These are phyloP conservation scores for Madurella mycetomatis DNA, from an alignment of 2,329 filamentous ascomycete species.

Conservation along the genomic window DNA sequence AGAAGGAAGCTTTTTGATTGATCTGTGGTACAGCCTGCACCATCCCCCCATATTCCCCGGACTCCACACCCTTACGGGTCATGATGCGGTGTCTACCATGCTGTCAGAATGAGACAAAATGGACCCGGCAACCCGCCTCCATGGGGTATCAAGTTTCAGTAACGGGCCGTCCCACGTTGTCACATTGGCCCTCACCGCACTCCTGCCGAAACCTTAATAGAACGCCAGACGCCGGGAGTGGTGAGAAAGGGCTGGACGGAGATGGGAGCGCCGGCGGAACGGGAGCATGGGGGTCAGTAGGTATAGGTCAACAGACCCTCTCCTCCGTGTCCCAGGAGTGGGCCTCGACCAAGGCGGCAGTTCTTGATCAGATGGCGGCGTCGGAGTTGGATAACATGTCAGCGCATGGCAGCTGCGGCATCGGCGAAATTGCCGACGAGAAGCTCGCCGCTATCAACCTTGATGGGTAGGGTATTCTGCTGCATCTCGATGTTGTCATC, in stretches of 20 bases:
- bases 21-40: conserved; percentile 13
- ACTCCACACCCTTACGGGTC: conserved; percentile 14
- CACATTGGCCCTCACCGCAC: conserved; percentile 12
- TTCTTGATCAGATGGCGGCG: not conserved
- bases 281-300: conserved; percentile 7
- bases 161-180: conserved; percentile 14
- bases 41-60: conserved; percentile 12
- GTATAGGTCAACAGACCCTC: not conserved
- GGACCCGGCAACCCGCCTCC: conserved; percentile 14
- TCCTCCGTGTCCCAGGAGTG: not conserved
- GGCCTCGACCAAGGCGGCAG: not conserved
- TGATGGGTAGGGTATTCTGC: conserved; percentile 34
- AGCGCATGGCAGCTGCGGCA: conserved; percentile 50
- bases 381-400: conserved; percentile 14
- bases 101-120: conserved; percentile 13
- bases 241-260: not conserved
- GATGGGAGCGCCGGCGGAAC: not conserved
- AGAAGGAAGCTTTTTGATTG: conserved; percentile 20
- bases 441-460: conserved; percentile 38
- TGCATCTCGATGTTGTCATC: conserved; percentile 47
- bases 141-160: conserved; percentile 21
- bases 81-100: conserved; percentile 7
- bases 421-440: conserved; percentile 59
- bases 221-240: not conserved
- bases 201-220: conserved; percentile 9